Base-by-base conservation (phyloP, 2,329 filamentous ascomycete species). In the Penicillium rolfsii region DNA sequence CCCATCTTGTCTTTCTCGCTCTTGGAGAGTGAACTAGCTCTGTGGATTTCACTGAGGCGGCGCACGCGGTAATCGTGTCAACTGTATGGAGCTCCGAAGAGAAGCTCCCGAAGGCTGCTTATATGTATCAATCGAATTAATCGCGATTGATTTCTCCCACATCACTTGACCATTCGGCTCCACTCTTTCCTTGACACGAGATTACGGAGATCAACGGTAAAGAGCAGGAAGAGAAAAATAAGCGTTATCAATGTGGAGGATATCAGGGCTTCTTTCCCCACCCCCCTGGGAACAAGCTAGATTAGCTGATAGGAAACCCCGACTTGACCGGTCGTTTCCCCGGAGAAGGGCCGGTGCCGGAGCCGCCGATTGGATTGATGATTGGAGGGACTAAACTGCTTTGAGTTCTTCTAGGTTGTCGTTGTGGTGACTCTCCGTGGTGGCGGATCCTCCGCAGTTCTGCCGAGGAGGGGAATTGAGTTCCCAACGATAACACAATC, bases 241-340 rank as follows among this genome's bases (percentile, higher is more conserved):
- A 52, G 11, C 30, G n/a, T 38, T 52, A 38, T 36, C 49, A 22
- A 52, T 1, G 2, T 6, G 12, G 24, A 26, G 26, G 14, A 14
- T 33, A 3, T 11, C 35, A 30, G 45, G 45, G 26, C 11, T 30
- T n/a, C 11, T 48, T 48, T 30, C 14, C n/a, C 30, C 7, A 2
- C 12, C 14, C n/a, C 30, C 7, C 9, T 22, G 1, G 3, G 9
- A 24, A 43, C n/a, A 11, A 22, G 35, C 35, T 14, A 30, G 45
- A 28, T 52, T 38, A 19, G 49, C 49, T 24, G 49, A 52, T 52
- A 52, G 30, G 24, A 52, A 52, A 36, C 49, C 22, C 49, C 49
- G 49, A 38, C 35, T 52, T 52, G 30, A 4, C 49, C 49, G 49
- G 49, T 52, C 49, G 36, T 38, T 52, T 52, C 49, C 14, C 46